These are phyloP conservation scores for Rhodotorula paludigena DNA, from an alignment of 768 basidiomycete genomes.

Conservation along the genomic window DNA sequence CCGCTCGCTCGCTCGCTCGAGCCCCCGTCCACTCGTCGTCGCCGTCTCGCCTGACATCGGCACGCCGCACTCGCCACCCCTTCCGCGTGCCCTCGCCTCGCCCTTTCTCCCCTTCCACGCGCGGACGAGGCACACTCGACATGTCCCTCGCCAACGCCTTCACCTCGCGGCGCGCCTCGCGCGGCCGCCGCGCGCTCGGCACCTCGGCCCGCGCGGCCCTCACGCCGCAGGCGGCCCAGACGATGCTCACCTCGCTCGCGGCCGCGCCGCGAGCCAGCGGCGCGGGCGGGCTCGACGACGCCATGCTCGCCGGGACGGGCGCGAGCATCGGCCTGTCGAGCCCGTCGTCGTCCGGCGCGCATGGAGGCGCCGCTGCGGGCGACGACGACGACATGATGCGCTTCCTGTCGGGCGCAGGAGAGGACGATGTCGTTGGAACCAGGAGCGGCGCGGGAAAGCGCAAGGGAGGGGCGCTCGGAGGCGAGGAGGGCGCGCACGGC, in stretches of 20 bases:
- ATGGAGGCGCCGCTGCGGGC: background rate
- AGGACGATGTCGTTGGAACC: background rate
- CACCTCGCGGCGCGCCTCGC: background rate
- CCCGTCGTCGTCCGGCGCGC: too few species aligned
- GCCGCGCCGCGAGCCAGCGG: background rate
- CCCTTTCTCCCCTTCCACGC: background rate
- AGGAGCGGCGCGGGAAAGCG: background rate
- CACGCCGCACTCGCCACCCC: background rate
- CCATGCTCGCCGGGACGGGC: background rate
- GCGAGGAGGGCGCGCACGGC: background rate
- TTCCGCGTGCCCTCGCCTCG: background rate
- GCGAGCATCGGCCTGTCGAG: background rate
- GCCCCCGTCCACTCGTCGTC: background rate
- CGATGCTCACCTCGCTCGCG: slow-evolving; percentile 5
- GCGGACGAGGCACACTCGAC: too few species aligned
- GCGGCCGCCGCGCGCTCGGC: background rate
- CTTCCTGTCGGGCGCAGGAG: background rate
- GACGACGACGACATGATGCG: background rate
- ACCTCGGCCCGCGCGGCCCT: slow-evolving; percentile 10
- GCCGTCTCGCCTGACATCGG: background rate
- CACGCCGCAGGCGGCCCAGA: slow-evolving; percentile 12
- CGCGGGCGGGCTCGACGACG: background rate
- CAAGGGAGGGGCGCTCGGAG: background rate
- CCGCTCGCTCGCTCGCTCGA: background rate
- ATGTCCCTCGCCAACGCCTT: slow-evolving; percentile 30